Conservation (phyloP, 805 yeast species). For the Myxozyma lipomycoides region DNA sequence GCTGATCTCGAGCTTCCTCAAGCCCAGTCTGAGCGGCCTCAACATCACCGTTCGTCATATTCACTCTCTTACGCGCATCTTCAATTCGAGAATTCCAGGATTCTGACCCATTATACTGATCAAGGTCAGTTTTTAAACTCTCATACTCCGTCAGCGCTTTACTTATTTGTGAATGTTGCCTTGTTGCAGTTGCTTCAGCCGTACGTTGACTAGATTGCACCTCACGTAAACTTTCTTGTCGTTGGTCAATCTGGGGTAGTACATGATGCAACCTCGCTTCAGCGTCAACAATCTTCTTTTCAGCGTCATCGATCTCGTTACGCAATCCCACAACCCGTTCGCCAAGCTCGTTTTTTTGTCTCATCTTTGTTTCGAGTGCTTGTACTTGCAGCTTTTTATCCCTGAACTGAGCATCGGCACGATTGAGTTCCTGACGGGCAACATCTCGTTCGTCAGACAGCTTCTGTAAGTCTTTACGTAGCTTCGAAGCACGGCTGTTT, state of each 20-base stretch:
- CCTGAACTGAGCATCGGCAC: conserved; percentile 49
- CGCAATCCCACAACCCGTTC: conserved; percentile 22
- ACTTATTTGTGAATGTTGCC: conserved; percentile 11
- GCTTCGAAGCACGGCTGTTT: conserved; percentile 40
- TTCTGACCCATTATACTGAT: conserved; percentile 21
- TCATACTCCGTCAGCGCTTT: conserved; percentile 30
- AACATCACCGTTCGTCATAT: conserved; percentile 38
- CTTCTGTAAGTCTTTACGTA: conserved; percentile 39
- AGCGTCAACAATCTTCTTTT: conserved; percentile 39
- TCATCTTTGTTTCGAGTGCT: conserved; percentile 49
- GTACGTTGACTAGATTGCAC: conserved; percentile 10
- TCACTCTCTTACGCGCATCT: conserved; percentile 7
- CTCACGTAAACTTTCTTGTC: conserved; percentile 4
- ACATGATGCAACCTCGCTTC: conserved; percentile 11
- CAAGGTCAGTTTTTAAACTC: conserved; percentile 38
- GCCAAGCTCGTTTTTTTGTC: conserved; percentile 42
- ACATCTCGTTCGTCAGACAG: conserved; percentile 45
- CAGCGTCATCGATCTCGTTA: conserved; percentile 36
- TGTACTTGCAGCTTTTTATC: conserved; percentile 53
- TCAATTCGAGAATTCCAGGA: conserved; percentile 3
- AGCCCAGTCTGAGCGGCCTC: conserved; percentile 34
- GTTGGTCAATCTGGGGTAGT: conserved; percentile 6
- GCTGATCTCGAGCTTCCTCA: conserved; percentile 15
- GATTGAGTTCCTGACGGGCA: conserved; percentile 43
- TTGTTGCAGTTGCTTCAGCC: conserved; percentile 20